phyloP scores from a whole-genome alignment of 352 stramenopile species.

The Globisporangium carolinianum region DNA sequence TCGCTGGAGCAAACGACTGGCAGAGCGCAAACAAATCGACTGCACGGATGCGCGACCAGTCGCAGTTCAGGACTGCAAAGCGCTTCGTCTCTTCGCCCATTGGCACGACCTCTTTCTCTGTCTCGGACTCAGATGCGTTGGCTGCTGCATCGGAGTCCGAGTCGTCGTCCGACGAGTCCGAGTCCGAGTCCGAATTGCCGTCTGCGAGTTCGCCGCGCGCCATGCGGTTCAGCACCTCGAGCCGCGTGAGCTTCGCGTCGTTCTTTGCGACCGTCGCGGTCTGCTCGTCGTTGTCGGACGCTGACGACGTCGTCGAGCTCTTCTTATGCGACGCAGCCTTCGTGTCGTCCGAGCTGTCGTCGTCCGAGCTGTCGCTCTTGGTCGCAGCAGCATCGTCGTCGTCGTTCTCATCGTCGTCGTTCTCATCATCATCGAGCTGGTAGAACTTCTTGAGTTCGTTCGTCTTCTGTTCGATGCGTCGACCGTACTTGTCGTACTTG shows the following conservation, averaged over 20 bases:
- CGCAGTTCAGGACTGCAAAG: slow-evolving; percentile 94
- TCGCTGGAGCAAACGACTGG: slow-evolving; percentile 89
- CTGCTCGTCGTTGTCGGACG: slow-evolving; percentile 22
- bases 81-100: slow-evolving; percentile 80
- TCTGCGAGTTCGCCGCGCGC: slow-evolving; percentile 65
- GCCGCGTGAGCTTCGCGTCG: slow-evolving; percentile 57
- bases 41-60: slow-evolving; percentile 95
- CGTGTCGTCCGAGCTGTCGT: not conserved
- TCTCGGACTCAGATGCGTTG: slow-evolving; percentile 23
- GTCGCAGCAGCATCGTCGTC: slow-evolving; percentile 13
- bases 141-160: slow-evolving; percentile 16
- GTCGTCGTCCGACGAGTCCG: slow-evolving; percentile 32
- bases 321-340: not conserved
- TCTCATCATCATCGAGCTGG: slow-evolving; percentile 51
- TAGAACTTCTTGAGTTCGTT: slow-evolving; percentile 84
- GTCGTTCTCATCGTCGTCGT: slow-evolving; percentile 17
- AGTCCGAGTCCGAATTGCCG: slow-evolving; percentile 14
- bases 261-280: slow-evolving; percentile 28
- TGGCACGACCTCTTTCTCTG: slow-evolving; percentile 70
- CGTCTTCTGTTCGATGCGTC: slow-evolving; percentile 66
- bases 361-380: not conserved
- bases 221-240: slow-evolving; percentile 86
- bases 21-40: slow-evolving; percentile 95
- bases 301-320: slow-evolving; percentile 6
- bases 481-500: slow-evolving; percentile 86